Evolutionary conservation across 495 filamentous ascomycete species (phyloP).

Genomic region (Staphylotrichum tortipilum): DNA sequence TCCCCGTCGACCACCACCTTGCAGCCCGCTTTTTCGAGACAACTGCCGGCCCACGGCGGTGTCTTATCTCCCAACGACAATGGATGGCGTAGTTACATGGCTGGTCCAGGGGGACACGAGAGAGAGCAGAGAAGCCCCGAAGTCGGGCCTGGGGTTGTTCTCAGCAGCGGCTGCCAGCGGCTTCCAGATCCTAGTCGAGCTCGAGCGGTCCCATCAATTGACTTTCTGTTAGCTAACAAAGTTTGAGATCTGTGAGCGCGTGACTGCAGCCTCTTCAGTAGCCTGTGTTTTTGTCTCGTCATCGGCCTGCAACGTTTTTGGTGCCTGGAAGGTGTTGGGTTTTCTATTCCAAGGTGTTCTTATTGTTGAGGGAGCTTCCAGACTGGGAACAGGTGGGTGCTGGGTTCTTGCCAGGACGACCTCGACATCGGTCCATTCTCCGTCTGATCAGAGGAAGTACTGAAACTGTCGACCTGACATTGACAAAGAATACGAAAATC

Average conservation of each 20-base stretch:
- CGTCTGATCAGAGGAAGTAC: neutral
- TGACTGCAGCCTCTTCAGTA: slow-evolving; percentile 14
- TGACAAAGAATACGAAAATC: neutral
- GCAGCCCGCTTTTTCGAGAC: too few species aligned
- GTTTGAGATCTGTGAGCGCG: slow-evolving; percentile 13
- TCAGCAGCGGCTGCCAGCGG: slow-evolving; percentile 13
- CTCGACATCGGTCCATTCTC: too few species aligned
- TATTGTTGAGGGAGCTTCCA: too few species aligned
- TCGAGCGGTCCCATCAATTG: slow-evolving; percentile 20
- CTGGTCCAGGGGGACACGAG: neutral
- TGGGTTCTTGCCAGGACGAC: too few species aligned
- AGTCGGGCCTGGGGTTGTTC: slow-evolving; percentile 11
- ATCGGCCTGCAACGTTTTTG: neutral
- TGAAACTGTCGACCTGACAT: neutral
- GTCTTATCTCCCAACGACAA: slow-evolving; percentile 1
- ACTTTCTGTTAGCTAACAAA: slow-evolving; percentile 28
- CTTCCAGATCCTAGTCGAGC: slow-evolving; percentile 17
- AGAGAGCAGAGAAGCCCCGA: too few species aligned
- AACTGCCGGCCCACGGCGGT: neutral
- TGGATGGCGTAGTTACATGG: slow-evolving; percentile 3
- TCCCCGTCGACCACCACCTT: neutral
- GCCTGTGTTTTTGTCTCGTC: slow-evolving; percentile 5
- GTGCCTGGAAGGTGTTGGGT: neutral
- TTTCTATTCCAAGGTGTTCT: neutral
- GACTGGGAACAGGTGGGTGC: too few species aligned